Evolutionary conservation across 2,329 filamentous ascomycete species (phyloP).

Genomic region (Tolypocladium ovalisporum): DNA sequence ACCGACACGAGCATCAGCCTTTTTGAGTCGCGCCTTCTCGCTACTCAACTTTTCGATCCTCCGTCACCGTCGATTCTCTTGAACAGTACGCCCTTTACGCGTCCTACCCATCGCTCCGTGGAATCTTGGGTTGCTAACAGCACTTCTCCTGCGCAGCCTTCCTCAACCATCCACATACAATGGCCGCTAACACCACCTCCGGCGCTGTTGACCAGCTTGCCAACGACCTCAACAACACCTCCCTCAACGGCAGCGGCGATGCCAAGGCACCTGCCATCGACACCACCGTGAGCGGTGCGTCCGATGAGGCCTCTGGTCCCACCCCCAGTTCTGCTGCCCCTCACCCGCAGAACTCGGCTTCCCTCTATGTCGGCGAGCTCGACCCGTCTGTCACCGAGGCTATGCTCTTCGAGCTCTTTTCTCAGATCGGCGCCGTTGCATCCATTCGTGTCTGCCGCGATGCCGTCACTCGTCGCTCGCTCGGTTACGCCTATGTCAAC

Average conservation of each 20-base stretch:
- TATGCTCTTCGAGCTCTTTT: conserved; percentile 99
- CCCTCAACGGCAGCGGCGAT: conserved; percentile 58
- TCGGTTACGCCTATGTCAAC: conserved; percentile 99
- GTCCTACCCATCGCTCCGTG: neutral
- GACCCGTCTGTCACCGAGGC: conserved; percentile 97
- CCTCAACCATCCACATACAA: conserved; percentile 25
- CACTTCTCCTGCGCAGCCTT: neutral
- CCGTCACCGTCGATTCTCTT: conserved; percentile 1
- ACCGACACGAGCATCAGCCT: conserved; percentile 3
- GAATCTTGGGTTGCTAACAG: conserved; percentile 1
- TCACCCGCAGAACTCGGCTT: conserved; percentile 87
- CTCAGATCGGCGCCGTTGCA: conserved; percentile 95
- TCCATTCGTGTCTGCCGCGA: conserved; percentile 99
- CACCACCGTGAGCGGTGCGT: conserved; percentile 52
- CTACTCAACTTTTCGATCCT: conserved; percentile 12
- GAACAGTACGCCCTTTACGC: neutral
- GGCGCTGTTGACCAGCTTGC: conserved; percentile 70
- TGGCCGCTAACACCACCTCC: conserved; percentile 48
- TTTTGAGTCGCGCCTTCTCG: conserved; percentile 3
- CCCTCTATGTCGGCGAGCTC: conserved; percentile 97
- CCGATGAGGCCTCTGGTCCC: conserved; percentile 50
- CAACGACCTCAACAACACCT: conserved; percentile 63
- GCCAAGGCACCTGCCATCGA: conserved; percentile 59
- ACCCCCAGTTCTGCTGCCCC: conserved; percentile 64
- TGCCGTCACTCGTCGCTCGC: conserved; percentile 93